Evolutionary conservation across 176 grass and related monocot genomes (phyloP), one percentile per base, ranked within the genome.

Genomic region (Zea mays): DNA sequence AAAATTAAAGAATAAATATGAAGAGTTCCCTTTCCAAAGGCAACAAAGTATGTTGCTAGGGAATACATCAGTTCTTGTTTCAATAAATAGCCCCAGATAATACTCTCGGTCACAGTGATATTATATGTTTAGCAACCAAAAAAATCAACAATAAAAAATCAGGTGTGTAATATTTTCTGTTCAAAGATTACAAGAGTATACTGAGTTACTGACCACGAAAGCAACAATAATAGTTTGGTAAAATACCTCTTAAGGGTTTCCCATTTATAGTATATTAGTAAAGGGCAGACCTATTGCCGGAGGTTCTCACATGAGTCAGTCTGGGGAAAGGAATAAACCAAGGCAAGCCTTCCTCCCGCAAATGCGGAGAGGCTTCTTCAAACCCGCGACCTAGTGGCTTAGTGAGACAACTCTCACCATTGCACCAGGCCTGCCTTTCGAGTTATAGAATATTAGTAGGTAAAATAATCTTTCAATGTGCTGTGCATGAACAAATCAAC

Each of bases 401-500:
- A 27, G 27, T 27, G 27, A 27, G 27, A 27, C 27, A 27, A 27
- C 27, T 27, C 27, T 27, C 27, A 27, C 27, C 27, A 27, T 27
- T 27, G 27, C 27, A 27, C 27, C 27, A 27, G 27, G 1, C 27
- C 27, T 1, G 27, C 27, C 27, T 27, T 27, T 27, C 27, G 27
- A 27, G 27, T 1, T 57, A 49, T 15, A 62, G 9, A 10, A 8
- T 43, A 43, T 43, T 20, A 21, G 55, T 58, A 58, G 43, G 51
- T 78, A 79, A 41, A 44, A 48, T 76, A 48, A 63, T n/a, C 13
- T 48, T 47, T 75, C 43, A 9, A 62, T 42, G 64, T 62, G 37
- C n/a, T 58, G 19, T 77, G 36, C 66, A 71, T 54, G 36, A 13
- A 48, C 15, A 47, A 56, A 69, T 12, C 20, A 69, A 43, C 55